Evolutionary conservation across 495 filamentous ascomycete species (phyloP).

Genomic region (Bathelium albidoporum): DNA sequence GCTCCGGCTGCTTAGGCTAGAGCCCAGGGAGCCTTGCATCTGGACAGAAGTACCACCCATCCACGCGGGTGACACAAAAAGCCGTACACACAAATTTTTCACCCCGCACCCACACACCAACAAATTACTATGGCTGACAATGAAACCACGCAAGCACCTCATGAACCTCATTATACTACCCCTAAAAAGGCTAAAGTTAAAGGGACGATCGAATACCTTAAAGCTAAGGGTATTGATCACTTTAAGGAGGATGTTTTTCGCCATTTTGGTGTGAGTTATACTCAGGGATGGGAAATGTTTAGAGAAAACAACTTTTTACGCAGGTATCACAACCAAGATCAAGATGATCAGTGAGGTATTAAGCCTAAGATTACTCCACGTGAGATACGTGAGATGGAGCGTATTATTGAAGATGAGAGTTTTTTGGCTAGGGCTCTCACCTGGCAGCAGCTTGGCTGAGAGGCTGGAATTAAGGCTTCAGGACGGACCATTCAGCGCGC

Average conservation of each 20-base stretch:
- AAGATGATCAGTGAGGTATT: neutral
- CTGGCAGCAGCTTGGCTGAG: neutral
- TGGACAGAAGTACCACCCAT: too few relatives aligned
- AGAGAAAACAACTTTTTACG: neutral
- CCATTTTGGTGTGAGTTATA: slow-evolving; percentile 5
- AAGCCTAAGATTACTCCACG: neutral
- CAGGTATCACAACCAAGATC: slow-evolving; percentile 1
- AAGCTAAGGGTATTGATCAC: neutral
- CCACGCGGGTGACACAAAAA: slow-evolving; percentile 1
- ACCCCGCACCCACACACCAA: neutral
- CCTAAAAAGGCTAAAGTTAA: slow-evolving; percentile 1
- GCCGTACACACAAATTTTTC: neutral
- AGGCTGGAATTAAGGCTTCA: neutral
- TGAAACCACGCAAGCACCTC: neutral
- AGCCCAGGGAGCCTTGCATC: too few relatives aligned
- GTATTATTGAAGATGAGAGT: neutral
- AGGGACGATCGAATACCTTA: slow-evolving; percentile 8
- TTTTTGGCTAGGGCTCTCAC: neutral
- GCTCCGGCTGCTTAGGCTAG: too few relatives aligned
- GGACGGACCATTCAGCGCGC: neutral
- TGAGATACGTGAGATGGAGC: neutral
- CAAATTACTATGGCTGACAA: neutral
- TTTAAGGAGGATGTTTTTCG: slow-evolving; percentile 5
- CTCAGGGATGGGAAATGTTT: neutral
- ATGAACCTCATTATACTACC: neutral